These are phyloP conservation scores for Xylaria digitata DNA, from an alignment of 2,329 filamentous ascomycete species.

Conservation along the genomic window DNA sequence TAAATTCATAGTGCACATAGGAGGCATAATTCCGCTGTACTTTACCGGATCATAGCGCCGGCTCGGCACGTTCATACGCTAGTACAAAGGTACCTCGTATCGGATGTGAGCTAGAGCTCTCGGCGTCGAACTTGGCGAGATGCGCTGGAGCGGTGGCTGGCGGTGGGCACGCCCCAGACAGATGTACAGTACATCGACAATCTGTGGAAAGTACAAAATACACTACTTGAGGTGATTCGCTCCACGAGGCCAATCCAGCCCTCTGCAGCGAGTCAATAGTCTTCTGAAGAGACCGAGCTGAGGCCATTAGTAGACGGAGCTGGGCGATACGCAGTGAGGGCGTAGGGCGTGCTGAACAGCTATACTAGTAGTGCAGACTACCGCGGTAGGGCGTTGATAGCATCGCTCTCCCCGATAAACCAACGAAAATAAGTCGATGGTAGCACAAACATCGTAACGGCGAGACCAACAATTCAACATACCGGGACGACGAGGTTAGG, in stretches of 20 bases:
- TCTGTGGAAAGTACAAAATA: too few relatives aligned
- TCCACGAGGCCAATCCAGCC: conserved; percentile 26
- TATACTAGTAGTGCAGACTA: conserved; percentile 6
- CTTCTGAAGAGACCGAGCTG: conserved; percentile 24
- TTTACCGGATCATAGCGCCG: conserved; percentile 26
- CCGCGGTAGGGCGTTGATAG: background rate
- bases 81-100: conserved; percentile 34
- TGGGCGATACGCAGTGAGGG: background rate
- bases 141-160: conserved; percentile 23
- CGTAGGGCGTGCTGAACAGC: background rate
- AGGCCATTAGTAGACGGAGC: conserved; percentile 9
- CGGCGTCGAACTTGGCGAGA: conserved; percentile 29
- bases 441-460: conserved; percentile 25
- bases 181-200: conserved; percentile 20
- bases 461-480: conserved; percentile 7
- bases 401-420: conserved; percentile 19
- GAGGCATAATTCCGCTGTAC: background rate
- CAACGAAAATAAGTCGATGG: conserved; percentile 9
- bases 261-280: conserved; percentile 31
- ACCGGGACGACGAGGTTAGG: background rate
- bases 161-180: conserved; percentile 18
- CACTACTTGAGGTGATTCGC: background rate
- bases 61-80: conserved; percentile 33
- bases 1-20: background rate
- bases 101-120: conserved; percentile 19